A percentile compares a stretch with the other conserved stretches of the same genome.
Conservation (phyloP, 2,329 filamentous ascomycete genomes). For the Chalara sp. region DNA sequence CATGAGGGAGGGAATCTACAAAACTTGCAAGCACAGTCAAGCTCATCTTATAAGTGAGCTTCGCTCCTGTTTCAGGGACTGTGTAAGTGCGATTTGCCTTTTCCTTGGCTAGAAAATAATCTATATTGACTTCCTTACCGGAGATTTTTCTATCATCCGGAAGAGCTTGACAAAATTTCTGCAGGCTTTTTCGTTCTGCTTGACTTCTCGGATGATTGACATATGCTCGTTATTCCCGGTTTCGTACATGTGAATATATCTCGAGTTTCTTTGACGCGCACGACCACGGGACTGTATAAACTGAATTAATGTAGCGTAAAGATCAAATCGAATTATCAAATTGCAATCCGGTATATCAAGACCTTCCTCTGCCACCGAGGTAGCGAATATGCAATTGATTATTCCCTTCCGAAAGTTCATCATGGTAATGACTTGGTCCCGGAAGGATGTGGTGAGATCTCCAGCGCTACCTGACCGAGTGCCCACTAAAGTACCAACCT, state of each 20-base stretch:
- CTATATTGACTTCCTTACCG: conserved; percentile 50
- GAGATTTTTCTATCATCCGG: conserved; percentile 67
- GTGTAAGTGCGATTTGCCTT: conserved; percentile 37
- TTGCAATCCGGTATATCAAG: conserved; percentile 64
- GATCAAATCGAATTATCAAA: conserved; percentile 69
- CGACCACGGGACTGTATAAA: conserved; percentile 91
- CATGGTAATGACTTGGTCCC: conserved; percentile 68
- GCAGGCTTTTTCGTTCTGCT: conserved; percentile 57
- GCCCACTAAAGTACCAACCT: conserved; percentile 59
- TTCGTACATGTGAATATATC: conserved; percentile 82
- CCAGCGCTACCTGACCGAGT: conserved; percentile 41
- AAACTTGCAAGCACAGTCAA: conserved; percentile 68
- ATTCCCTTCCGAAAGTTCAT: conserved; percentile 53
- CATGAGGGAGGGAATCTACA: conserved; percentile 56
- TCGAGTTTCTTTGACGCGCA: conserved; percentile 70
- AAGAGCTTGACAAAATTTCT: conserved; percentile 67
- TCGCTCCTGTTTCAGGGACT: conserved; percentile 64
- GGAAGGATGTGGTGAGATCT: conserved; percentile 55
- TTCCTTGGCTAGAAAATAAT: conserved; percentile 46
- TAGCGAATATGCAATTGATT: conserved; percentile 59
- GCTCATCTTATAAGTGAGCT: conserved; percentile 70
- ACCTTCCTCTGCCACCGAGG: conserved; percentile 61
- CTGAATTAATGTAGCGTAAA: conserved; percentile 85
- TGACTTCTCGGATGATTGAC: conserved; percentile 50
- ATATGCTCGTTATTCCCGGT: conserved; percentile 55